Base-by-base conservation (phyloP, 2,329 filamentous ascomycete genomes). In the Stachybotrys chartarum region DNA sequence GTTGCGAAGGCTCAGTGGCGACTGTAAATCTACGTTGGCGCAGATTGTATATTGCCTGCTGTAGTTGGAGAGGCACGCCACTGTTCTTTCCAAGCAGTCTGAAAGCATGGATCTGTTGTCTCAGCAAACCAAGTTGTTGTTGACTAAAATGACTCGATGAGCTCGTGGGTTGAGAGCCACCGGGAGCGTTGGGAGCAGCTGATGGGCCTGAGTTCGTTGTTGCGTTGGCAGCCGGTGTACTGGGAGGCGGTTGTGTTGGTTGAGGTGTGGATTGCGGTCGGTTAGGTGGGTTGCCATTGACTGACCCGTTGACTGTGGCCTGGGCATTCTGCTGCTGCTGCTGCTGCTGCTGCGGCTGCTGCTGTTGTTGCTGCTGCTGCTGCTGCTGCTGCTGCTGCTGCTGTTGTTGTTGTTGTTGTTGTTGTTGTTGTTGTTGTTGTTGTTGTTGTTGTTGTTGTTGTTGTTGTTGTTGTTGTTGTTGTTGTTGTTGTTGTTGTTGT, bases 61-160 rank as follows among this genome's bases (percentile, higher is more conserved):
- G 91, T 60, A 96, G 82, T 59, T 84, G 81, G 32, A 82, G 72
- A 1, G 93, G 91, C 4, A 97, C 84, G 1, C 91, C 87, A 14
- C 88, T 79, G 62, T 96, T 96, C 71, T 94, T 95, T 6, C 90
- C 87, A 5, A 99, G 78, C 61, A 91, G 81, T 72, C 95, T 95
- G 74, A 97, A 97, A 0, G 93, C 92, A 63, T 87, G 81, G 52
- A 97, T 96, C 69, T 99, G 94, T 61, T 89, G 86, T 57, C 90
- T 82, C 10, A 99, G 76, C 48, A 90, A 83, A 30, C 81, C 79
- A 50, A 96, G 76, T 69, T 99, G 94, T 55, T 94, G 88, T 30
- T 82, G 81, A 12, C 85, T 86, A 68, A 96, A 92, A 58, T 85
- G 85, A 52, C 80, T 79, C 24, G 72, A 61, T 52, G 63, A 58